Percentiles rank a stretch among this genome's conserved stretches.
Conservation (phyloP, 257 asterid species). For the Penstemon newberryi region DNA sequence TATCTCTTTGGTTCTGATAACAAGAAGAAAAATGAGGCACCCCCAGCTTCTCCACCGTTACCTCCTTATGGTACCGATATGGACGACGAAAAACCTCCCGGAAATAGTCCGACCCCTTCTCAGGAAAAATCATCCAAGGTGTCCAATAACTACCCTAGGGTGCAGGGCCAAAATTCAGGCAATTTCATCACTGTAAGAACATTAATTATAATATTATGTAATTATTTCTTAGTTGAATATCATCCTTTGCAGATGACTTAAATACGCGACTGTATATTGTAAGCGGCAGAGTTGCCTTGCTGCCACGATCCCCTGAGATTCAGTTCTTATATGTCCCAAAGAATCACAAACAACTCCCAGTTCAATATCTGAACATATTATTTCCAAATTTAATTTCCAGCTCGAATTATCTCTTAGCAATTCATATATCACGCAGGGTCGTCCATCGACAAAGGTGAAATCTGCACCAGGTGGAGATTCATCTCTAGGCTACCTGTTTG, state of each 20-base stretch:
- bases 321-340: no score
- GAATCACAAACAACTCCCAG: no score
- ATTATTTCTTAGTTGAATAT: background rate
- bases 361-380: background rate
- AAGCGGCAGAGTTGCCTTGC: constrained; percentile 2
- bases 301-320: background rate
- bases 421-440: constrained; percentile 24
- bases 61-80: constrained; percentile 59
- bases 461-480: constrained; percentile 45
- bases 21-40: constrained; percentile 32
- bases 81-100: constrained; percentile 27
- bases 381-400: background rate
- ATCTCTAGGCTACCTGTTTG: constrained; percentile 42
- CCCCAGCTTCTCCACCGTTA: constrained; percentile 36
- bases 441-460: constrained; percentile 42
- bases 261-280: background rate
- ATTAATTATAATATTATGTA: background rate
- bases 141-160: constrained; percentile 25
- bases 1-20: constrained; percentile 56
- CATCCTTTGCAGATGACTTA: background rate
- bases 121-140: constrained; percentile 17
- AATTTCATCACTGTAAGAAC: constrained; percentile 46
- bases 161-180: constrained; percentile 45
- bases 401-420: background rate
- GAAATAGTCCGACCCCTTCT: constrained; percentile 22